phyloP scores from a whole-genome alignment of 164 flowering plant genomes.

The Echeveria elegans region DNA sequence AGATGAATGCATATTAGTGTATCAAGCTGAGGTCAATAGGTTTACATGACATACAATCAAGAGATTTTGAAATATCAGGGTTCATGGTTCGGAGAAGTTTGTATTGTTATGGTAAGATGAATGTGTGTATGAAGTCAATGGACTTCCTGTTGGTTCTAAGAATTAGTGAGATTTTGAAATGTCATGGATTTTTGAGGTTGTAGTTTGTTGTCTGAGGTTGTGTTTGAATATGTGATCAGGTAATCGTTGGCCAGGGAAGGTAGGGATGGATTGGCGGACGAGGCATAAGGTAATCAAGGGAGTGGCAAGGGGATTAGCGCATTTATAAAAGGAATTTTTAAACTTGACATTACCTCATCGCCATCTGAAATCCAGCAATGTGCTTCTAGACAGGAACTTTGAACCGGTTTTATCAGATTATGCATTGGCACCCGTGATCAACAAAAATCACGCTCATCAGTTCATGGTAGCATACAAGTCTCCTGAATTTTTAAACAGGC shows the following conservation, averaged over 20 bases:
- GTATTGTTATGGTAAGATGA: not conserved
- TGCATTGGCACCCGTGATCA: constrained; percentile 32
- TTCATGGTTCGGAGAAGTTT: too few relatives aligned
- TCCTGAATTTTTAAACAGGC: constrained; percentile 31
- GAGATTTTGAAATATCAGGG: too few relatives aligned
- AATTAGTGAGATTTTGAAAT: too few relatives aligned
- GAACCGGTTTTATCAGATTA: constrained; percentile 41
- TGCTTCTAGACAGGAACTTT: constrained; percentile 29
- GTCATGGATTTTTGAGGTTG: not conserved
- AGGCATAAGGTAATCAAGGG: constrained; percentile 48
- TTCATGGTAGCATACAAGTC: constrained; percentile 56
- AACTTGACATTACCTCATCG: constrained; percentile 39
- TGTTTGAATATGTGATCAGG: constrained; percentile 18
- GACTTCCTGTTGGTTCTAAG: not conserved
- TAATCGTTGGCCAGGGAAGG: constrained; percentile 16
- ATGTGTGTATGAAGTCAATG: not conserved
- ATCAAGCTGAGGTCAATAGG: too few relatives aligned
- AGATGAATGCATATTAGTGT: too few relatives aligned
- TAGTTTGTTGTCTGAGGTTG: not conserved
- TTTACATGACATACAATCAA: too few relatives aligned
- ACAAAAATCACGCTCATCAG: constrained; percentile 36
- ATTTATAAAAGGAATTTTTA: constrained; percentile 42
- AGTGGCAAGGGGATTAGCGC: constrained; percentile 36
- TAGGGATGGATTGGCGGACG: constrained; percentile 43
- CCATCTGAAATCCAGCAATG: constrained; percentile 58